Evolutionary conservation across 805 yeast genomes (phyloP).

Genomic region (Candida awuae): DNA sequence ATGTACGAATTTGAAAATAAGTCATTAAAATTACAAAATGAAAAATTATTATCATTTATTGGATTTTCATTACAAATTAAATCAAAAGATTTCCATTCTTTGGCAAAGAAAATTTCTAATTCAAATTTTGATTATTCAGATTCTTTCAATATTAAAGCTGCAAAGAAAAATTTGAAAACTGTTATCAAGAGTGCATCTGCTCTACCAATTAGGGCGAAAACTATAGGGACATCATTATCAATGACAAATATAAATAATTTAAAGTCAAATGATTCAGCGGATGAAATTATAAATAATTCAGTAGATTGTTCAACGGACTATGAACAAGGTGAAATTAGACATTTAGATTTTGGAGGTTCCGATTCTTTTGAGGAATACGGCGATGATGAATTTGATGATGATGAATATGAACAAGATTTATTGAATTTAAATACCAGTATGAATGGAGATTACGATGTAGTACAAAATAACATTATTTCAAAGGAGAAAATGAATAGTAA

Average conservation of each 20-base stretch:
- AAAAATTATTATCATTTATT: conserved; percentile 47
- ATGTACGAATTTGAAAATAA: conserved; percentile 46
- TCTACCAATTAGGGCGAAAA: conserved; percentile 21
- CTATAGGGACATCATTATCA: neutral
- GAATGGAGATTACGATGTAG: neutral
- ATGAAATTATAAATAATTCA: neutral
- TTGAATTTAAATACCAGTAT: neutral
- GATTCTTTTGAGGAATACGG: conserved; percentile 18
- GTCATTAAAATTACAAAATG: conserved; percentile 47
- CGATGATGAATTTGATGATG: conserved; percentile 15
- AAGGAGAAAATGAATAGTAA: conserved; percentile 3
- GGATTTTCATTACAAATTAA: conserved; percentile 45
- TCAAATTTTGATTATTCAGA: conserved; percentile 41
- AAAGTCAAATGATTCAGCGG: neutral
- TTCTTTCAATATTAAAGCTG: conserved; percentile 42
- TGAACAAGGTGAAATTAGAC: conserved; percentile 21
- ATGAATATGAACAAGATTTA: conserved; percentile 1
- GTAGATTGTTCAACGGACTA: conserved; percentile 15
- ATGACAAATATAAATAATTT: neutral
- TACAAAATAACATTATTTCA: neutral
- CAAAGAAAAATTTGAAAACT: conserved; percentile 34
- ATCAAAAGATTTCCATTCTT: conserved; percentile 12
- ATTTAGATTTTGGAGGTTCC: conserved; percentile 26
- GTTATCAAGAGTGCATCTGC: conserved; percentile 30
- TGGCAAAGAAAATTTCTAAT: conserved; percentile 7